Conservation (phyloP, 768 basidiomycete species). For the Leccinum variicolor region DNA sequence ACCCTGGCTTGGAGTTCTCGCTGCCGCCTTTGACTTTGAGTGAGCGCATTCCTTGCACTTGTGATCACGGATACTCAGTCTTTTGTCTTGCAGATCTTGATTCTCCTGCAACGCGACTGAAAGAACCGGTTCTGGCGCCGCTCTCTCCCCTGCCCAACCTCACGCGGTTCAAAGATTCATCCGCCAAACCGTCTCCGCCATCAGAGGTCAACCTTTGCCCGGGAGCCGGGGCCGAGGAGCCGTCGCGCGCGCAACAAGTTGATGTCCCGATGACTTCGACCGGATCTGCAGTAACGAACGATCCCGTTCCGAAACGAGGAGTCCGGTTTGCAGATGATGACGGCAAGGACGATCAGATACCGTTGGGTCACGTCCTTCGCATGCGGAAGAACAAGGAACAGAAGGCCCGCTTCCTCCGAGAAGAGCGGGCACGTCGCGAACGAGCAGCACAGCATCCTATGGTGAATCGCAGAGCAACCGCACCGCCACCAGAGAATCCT, state of each 20-base stretch:
- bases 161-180: constrained; percentile 4
- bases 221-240: background rate
- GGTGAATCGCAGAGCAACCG: constrained; percentile 32
- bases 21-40: constrained; percentile 16
- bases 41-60: constrained; percentile 10
- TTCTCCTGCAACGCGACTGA: constrained; percentile 13
- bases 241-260: constrained; percentile 1
- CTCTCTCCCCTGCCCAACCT: constrained; percentile 1
- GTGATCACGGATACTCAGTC: constrained; percentile 11
- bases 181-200: background rate
- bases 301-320: constrained; percentile 39
- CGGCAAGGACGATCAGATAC: constrained; percentile 62
- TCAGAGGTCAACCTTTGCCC: background rate
- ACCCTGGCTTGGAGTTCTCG: constrained; percentile 15
- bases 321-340: constrained; percentile 66
- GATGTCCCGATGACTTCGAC: background rate
- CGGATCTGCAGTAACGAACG: constrained; percentile 10
- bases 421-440: constrained; percentile 53
- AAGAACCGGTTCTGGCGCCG: constrained; percentile 1
- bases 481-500: constrained; percentile 7
- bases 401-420: constrained; percentile 62
- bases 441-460: constrained; percentile 28
- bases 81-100: constrained; percentile 19
- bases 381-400: constrained; percentile 71
- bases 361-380: constrained; percentile 66